A percentile compares a stretch with the other conserved stretches of the same genome.
phyloP scores from a whole-genome alignment of 768 basidiomycete species.

The Amyloporia xantha region DNA sequence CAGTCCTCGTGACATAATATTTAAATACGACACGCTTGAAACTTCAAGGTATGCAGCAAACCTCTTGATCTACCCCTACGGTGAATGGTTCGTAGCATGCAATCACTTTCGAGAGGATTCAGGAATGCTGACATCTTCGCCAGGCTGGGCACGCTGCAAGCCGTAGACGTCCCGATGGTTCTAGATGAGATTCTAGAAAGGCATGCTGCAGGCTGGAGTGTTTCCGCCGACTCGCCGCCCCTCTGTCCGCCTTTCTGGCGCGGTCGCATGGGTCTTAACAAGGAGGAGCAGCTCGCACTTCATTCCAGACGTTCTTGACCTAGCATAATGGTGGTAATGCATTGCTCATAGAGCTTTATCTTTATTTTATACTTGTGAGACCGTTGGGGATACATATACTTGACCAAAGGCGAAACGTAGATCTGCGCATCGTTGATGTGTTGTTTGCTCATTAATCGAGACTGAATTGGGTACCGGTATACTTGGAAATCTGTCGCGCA shows the following conservation, averaged over 20 bases:
- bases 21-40: no score
- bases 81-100: slow-evolving; percentile 54
- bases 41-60: slow-evolving; percentile 58
- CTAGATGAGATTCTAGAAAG: slow-evolving; percentile 37
- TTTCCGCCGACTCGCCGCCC: slow-evolving; percentile 21
- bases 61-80: slow-evolving; percentile 59
- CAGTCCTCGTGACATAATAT: no score
- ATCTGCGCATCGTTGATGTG: no score
- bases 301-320: background rate
- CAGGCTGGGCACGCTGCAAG: slow-evolving; percentile 60
- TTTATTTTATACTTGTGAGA: no score
- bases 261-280: slow-evolving; percentile 62
- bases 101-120: background rate
- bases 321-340: no score
- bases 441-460: no score
- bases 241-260: slow-evolving; percentile 52
- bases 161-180: slow-evolving; percentile 48
- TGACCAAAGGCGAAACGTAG: no score
- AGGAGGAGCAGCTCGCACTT: slow-evolving; percentile 47
- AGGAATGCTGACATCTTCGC: background rate
- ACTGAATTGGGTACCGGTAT: no score
- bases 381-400: no score
- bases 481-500: no score
- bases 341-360: no score
- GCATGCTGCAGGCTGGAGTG: slow-evolving; percentile 16